Conservation (phyloP, 2,329 filamentous ascomycete genomes). For the Clonostachys byssicola region DNA sequence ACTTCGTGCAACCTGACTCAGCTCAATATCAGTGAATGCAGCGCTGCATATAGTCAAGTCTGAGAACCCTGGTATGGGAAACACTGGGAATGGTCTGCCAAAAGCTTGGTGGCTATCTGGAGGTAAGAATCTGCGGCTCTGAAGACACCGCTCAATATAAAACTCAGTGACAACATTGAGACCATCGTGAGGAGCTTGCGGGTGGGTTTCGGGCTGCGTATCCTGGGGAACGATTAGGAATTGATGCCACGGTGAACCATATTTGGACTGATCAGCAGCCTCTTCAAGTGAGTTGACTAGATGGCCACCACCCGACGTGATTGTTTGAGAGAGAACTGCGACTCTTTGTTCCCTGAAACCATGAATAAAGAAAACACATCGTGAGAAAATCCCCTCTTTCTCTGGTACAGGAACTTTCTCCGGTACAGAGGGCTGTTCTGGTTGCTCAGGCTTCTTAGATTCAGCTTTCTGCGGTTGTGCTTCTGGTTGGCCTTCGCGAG, state of each 20-base stretch:
- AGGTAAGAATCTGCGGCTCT: conserved; percentile 66
- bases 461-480: conserved; percentile 9
- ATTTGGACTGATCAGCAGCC: conserved; percentile 34
- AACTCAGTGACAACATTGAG: conserved; percentile 73
- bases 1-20: conserved; percentile 77
- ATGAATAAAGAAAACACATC: conserved; percentile 54
- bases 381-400: conserved; percentile 43
- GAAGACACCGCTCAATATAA: conserved; percentile 87
- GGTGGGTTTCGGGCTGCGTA: conserved; percentile 40
- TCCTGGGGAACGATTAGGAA: conserved; percentile 53
- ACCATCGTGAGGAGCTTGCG: conserved; percentile 23
- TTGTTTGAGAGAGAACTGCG: conserved; percentile 39
- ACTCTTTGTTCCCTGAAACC: conserved; percentile 53
- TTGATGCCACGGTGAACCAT: conserved; percentile 25
- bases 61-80: conserved; percentile 67
- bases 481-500: conserved; percentile 27
- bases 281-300: conserved; percentile 1
- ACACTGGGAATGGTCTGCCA: conserved; percentile 69
- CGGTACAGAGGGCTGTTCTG: conserved; percentile 1
- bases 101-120: conserved; percentile 69
- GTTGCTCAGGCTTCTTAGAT: background rate
- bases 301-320: conserved; percentile 40
- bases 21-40: conserved; percentile 77
- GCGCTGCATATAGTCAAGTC: conserved; percentile 74
- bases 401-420: conserved; percentile 14